Evolutionary conservation across 805 yeast genomes (phyloP), one percentile per base, ranked within the genome.

Genomic region (Cyberlindnera mycetangii): DNA sequence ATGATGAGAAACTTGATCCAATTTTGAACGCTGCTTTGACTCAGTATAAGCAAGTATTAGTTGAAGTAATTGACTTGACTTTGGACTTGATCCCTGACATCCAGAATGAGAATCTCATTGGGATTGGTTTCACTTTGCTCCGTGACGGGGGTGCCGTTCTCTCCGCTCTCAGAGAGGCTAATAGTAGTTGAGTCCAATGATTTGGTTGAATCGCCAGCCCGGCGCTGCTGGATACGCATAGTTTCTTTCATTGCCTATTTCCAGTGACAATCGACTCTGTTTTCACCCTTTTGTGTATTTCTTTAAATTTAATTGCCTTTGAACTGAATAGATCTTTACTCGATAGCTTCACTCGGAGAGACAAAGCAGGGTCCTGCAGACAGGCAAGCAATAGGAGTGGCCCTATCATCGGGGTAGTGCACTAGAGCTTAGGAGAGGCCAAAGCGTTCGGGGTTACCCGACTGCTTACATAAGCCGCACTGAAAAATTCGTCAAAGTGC

Each of bases 391-490:
- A n/a, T 25, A 25, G 12, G 28, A 25, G 28, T 25, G 28, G 28
- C 28, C 28, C n/a, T 25, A 25, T n/a, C 28, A 10, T n/a, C n/a
- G n/a, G n/a, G n/a, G n/a, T n/a, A n/a, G n/a, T n/a, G n/a, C n/a
- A n/a, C n/a, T n/a, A n/a, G n/a, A n/a, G n/a, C n/a, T n/a, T n/a
- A n/a, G n/a, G n/a, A n/a, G n/a, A n/a, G n/a, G n/a, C n/a, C 20
- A 7, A 15, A 17, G 51, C 53, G 25, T 39, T 46, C 31, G 51
- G 48, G 28, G 41, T 38, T 38, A 38, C 41, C 41, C 41, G 41
- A 35, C 28, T n/a, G 38, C 10, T 35, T 21, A 35, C 20, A 16
- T 35, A 35, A 35, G 17, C 37, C 12, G 7, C 20, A 17, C 41
- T 38, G 41, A 38, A 38, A 38, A 38, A 30, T 38, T 38, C 41